Evolutionary conservation across 2,329 filamentous ascomycete genomes (phyloP).

Genomic region (Colletotrichum tropicicola): DNA sequence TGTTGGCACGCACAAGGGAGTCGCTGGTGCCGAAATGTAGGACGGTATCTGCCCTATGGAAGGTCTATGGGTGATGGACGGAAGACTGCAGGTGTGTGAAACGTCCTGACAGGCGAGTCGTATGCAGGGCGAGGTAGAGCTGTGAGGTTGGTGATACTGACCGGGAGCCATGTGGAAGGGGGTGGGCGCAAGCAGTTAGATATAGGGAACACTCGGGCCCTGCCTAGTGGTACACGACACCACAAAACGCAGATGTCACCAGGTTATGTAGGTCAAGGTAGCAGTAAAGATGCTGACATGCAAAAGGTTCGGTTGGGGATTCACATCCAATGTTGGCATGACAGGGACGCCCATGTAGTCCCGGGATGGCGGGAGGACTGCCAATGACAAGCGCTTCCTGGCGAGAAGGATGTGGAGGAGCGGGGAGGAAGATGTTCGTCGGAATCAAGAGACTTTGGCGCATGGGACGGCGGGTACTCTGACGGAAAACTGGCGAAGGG

Average conservation of each 20-base stretch:
- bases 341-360: not conserved
- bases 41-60: slow-evolving; percentile 21
- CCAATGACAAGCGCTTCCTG: slow-evolving; percentile 14
- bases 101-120: slow-evolving; percentile 20
- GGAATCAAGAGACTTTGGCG: not conserved
- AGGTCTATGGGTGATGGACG: slow-evolving; percentile 19
- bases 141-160: slow-evolving; percentile 13
- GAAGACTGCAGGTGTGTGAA: slow-evolving; percentile 27
- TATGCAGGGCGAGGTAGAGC: slow-evolving; percentile 10
- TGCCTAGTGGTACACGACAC: not conserved
- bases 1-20: slow-evolving; percentile 41
- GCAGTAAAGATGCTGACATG: not conserved
- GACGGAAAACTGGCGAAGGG: not conserved
- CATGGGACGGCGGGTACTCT: not conserved
- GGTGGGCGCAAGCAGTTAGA: slow-evolving; percentile 12
- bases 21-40: not conserved
- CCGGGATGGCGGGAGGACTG: not conserved
- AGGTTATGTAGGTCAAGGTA: not conserved
- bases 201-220: slow-evolving; percentile 18
- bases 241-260: not conserved
- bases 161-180: slow-evolving; percentile 16
- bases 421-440: not conserved
- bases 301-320: not conserved
- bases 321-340: not conserved
- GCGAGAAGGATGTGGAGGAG: slow-evolving; percentile 8